phyloP scores from a whole-genome alignment of 169 alveolate genomes.

The Cryptosporidium ubiquitum region DNA sequence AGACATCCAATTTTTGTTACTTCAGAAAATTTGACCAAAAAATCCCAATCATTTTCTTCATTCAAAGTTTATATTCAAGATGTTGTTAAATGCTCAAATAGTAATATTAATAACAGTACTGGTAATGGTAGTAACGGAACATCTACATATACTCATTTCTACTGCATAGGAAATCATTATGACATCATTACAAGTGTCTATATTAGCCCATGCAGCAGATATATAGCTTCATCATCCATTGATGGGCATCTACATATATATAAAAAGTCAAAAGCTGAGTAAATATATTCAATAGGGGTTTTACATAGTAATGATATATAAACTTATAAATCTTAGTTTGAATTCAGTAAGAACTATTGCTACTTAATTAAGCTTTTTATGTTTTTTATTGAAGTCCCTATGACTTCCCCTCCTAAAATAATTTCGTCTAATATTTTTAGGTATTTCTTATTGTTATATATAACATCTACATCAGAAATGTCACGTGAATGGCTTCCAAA shows the following conservation, averaged over 20 bases:
- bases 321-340: background rate
- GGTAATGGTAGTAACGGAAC: background rate
- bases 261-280: background rate
- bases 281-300: too few relatives aligned
- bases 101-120: too few relatives aligned
- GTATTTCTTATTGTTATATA: slow-evolving; percentile 36
- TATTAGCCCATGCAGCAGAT: slow-evolving; percentile 42
- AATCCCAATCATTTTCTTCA: slow-evolving; percentile 57
- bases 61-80: slow-evolving; percentile 67
- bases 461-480: slow-evolving; percentile 49
- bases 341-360: background rate
- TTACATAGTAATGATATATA: background rate
- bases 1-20: slow-evolving; percentile 55
- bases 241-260: slow-evolving; percentile 56
- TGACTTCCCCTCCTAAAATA: slow-evolving; percentile 63
- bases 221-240: slow-evolving; percentile 48
- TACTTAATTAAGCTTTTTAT: background rate
- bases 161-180: slow-evolving; percentile 30
- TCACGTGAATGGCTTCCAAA: slow-evolving; percentile 39
- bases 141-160: slow-evolving; percentile 15
- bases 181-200: slow-evolving; percentile 39
- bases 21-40: slow-evolving; percentile 29
- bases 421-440: slow-evolving; percentile 44
- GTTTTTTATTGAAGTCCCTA: slow-evolving; percentile 46
- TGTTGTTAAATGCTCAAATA: background rate